Evolutionary conservation across 2,329 filamentous ascomycete genomes (phyloP).

Genomic region (Exophiala viscosa): DNA sequence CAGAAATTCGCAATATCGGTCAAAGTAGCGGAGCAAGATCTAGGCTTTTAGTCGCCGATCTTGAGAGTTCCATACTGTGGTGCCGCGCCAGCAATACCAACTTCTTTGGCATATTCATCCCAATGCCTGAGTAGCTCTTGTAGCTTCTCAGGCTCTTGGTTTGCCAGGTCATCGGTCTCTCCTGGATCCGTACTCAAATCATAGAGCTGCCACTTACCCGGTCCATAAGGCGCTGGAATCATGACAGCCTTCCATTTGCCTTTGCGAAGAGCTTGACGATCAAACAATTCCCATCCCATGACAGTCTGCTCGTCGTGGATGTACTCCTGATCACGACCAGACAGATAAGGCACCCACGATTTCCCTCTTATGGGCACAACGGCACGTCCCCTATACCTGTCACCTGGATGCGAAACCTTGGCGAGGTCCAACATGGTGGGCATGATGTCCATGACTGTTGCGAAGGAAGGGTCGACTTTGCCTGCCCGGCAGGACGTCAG

Average conservation of each 20-base stretch:
- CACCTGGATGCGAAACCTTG: constrained; percentile 31
- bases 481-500: neutral
- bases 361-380: constrained; percentile 34
- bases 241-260: constrained; percentile 86
- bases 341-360: constrained; percentile 32
- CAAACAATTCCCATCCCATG: constrained; percentile 36
- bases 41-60: neutral
- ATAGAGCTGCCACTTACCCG: constrained; percentile 62
- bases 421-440: constrained; percentile 38
- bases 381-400: constrained; percentile 30
- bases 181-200: constrained; percentile 71
- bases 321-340: constrained; percentile 24
- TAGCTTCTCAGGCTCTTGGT: constrained; percentile 41
- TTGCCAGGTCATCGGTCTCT: constrained; percentile 69
- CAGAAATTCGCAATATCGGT: neutral
- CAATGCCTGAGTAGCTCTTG: constrained; percentile 51
- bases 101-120: constrained; percentile 58
- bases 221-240: constrained; percentile 63
- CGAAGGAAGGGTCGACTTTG: constrained; percentile 21
- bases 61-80: constrained; percentile 1
- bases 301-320: constrained; percentile 31
- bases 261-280: constrained; percentile 60
- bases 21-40: neutral
- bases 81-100: constrained; percentile 43
- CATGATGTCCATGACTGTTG: constrained; percentile 36